Conservation (phyloP, 495 filamentous ascomycete genomes). For the Aspergillus indologenus region DNA sequence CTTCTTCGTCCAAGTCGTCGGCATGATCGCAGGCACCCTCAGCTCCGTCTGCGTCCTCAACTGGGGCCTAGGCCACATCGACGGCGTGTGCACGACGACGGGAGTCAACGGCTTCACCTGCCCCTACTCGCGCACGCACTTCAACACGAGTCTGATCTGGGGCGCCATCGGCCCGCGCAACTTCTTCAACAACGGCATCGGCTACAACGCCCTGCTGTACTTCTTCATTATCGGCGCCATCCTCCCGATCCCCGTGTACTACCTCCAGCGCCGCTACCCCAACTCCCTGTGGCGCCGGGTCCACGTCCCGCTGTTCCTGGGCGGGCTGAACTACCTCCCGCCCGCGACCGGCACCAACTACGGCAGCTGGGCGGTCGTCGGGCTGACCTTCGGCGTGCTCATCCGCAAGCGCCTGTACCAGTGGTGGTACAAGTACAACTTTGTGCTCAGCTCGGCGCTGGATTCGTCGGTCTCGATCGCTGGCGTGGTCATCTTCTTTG, state of each 20-base stretch:
- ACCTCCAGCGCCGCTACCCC: constrained; percentile 43
- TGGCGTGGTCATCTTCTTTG: constrained; percentile 78
- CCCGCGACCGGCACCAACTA: constrained; percentile 73
- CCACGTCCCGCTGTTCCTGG: constrained; percentile 30
- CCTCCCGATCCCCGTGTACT: constrained; percentile 63
- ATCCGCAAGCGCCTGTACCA: constrained; percentile 55
- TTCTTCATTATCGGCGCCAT: constrained; percentile 72
- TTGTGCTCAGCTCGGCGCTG: constrained; percentile 74
- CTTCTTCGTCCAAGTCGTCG: constrained; percentile 66
- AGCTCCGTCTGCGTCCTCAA: constrained; percentile 70
- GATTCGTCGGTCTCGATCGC: constrained; percentile 77
- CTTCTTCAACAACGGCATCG: constrained; percentile 43
- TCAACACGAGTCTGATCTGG: constrained; percentile 84
- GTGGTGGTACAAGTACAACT: constrained; percentile 88
- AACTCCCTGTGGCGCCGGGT: constrained; percentile 25
- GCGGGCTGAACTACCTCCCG: constrained; percentile 30
- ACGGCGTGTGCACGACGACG: constrained; percentile 68
- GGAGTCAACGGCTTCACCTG: constrained; percentile 82
- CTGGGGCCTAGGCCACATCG: constrained; percentile 77
- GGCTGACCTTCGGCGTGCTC: constrained; percentile 60
- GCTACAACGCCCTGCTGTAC: constrained; percentile 62
- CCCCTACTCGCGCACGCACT: constrained; percentile 80
- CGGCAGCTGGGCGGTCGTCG: constrained; percentile 77
- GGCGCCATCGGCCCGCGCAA: constrained; percentile 76
- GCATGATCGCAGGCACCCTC: constrained; percentile 66